phyloP scores from a whole-genome alignment of 306 rosid species.

The Mucuna pruriens region DNA sequence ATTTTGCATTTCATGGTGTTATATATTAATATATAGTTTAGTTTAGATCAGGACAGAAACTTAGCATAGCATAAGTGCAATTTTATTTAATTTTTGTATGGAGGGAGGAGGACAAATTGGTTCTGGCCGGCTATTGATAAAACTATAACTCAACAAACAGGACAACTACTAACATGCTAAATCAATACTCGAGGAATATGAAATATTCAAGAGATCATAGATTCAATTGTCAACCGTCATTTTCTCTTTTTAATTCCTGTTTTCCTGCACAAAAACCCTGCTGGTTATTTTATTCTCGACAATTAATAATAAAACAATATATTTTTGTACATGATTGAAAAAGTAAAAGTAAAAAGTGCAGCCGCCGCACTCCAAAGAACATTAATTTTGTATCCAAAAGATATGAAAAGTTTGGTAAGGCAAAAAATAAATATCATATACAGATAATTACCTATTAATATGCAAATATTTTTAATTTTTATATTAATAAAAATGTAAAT shows the following conservation, averaged over 20 bases:
- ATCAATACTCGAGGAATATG: not conserved
- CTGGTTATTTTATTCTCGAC: not conserved
- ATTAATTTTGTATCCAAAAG: not conserved
- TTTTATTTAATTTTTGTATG: not conserved
- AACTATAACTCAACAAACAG: not conserved
- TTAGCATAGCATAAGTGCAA: not conserved
- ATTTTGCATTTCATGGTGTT: not conserved
- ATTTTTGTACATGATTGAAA: not conserved
- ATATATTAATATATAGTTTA: not conserved
- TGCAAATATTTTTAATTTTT: not conserved
- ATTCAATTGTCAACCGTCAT: not conserved
- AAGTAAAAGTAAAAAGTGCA: not conserved
- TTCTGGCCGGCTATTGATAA: not conserved
- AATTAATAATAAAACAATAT: not conserved
- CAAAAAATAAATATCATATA: not conserved
- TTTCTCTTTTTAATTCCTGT: not conserved
- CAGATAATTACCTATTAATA: not conserved
- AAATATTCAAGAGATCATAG: not conserved
- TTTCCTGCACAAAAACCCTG: not conserved
- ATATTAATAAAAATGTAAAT: not conserved
- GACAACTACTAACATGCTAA: not conserved
- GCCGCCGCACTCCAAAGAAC: not conserved
- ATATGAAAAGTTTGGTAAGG: not conserved
- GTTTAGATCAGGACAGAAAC: not conserved
- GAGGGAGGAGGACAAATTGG: not conserved